A percentile compares a stretch with the other conserved stretches of the same genome.
Evolutionary conservation across 176 grass and related monocot genomes (phyloP).

Genomic region (Hyparrhenia diplandra): DNA sequence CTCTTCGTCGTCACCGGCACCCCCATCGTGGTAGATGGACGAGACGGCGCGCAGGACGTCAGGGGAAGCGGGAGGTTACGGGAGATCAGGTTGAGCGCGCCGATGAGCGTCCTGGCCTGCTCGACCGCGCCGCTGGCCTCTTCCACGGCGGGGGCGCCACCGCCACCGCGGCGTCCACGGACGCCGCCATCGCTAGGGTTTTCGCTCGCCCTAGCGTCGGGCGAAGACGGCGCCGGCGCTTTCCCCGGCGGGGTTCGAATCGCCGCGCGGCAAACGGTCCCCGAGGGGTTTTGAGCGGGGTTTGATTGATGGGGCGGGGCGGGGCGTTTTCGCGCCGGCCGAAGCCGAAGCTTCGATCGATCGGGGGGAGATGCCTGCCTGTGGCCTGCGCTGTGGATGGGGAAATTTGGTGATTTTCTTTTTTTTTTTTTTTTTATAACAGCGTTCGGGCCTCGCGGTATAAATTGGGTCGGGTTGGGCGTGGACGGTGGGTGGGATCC

Average conservation of each 20-base stretch:
- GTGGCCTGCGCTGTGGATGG: slow-evolving; percentile 3
- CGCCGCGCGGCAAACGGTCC: slow-evolving; percentile 48
- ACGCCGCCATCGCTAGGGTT: slow-evolving; percentile 25
- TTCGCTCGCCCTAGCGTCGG: background rate
- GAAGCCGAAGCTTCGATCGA: slow-evolving; percentile 44
- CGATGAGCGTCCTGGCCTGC: slow-evolving; percentile 81
- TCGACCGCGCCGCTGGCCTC: slow-evolving; percentile 43
- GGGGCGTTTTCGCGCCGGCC: slow-evolving; percentile 25
- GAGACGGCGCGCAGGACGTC: slow-evolving; percentile 69
- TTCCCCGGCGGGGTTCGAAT: slow-evolving; percentile 32
- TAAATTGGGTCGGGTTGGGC: slow-evolving; percentile 2
- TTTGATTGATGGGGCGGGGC: background rate
- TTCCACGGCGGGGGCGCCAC: slow-evolving; percentile 9
- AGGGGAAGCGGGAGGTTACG: slow-evolving; percentile 95
- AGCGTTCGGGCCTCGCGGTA: background rate
- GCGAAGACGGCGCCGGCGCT: background rate
- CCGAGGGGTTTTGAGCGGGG: slow-evolving; percentile 1
- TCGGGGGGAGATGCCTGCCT: slow-evolving; percentile 10
- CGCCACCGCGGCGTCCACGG: background rate
- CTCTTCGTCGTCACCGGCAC: background rate
- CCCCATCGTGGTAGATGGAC: slow-evolving; percentile 64
- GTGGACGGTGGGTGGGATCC: background rate
- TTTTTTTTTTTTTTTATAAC: background rate
- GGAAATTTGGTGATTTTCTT: slow-evolving; percentile 7
- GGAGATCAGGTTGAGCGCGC: slow-evolving; percentile 86